Evolutionary conservation across 1,284 basidiomycete genomes (phyloP).

Genomic region (Serendipita sp.): DNA sequence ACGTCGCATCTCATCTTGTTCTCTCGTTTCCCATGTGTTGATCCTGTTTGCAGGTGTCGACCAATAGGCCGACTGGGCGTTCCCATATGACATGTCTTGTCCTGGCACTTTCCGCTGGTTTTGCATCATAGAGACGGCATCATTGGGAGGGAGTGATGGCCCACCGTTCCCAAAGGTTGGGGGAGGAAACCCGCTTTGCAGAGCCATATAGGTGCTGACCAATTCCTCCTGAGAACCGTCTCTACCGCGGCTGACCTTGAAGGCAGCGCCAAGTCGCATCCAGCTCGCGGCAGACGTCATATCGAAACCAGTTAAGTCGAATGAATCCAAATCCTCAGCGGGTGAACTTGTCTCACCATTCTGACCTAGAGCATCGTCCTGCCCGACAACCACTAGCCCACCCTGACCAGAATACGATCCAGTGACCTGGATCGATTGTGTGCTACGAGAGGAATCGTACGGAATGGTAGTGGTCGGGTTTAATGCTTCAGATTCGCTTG

Average conservation of each 20-base stretch:
- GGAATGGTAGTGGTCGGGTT: neutral
- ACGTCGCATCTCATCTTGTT: neutral
- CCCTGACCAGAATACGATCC: too few species aligned
- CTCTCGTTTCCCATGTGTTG: neutral
- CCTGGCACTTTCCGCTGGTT: neutral
- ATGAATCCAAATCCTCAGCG: neutral
- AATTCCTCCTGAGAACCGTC: constrained; percentile 1
- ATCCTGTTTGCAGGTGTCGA: neutral
- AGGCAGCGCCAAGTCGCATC: neutral
- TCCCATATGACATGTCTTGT: neutral
- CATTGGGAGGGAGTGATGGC: neutral
- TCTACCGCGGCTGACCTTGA: neutral
- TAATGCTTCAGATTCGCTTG: neutral
- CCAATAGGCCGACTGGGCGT: neutral
- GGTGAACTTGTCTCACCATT: neutral
- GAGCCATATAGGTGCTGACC: neutral
- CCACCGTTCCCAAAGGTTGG: neutral
- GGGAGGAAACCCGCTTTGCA: neutral
- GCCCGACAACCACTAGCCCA: neutral
- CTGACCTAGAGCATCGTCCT: neutral
- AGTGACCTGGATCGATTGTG: neutral
- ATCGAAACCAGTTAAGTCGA: neutral
- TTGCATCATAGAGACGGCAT: neutral
- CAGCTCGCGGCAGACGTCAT: neutral
- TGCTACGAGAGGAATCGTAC: too few species aligned